Base-by-base conservation (phyloP, 305 asterid species). In the Rubia peregrina region DNA sequence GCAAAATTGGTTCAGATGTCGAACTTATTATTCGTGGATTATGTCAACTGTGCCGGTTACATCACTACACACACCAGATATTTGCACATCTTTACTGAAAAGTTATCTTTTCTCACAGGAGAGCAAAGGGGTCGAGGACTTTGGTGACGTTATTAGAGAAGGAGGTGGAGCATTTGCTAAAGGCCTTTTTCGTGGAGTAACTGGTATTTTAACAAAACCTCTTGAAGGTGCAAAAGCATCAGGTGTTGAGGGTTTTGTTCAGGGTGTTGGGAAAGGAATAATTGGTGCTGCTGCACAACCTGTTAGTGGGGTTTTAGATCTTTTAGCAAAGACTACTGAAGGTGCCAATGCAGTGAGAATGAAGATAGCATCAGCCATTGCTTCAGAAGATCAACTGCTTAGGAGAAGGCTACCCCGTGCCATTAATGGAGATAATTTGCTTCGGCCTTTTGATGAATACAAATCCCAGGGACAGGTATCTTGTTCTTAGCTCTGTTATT, bases 261-360 rank as follows among this genome's bases (percentile, higher is more conserved):
- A 95, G 86, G 99, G 99, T 76, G 94, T 95, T 79, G 99, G 99
- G 61, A 95, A 88, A 87, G 99, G 99, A 70, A 72, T 95, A 79
- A 82, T 95, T 73, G 99, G 99, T 77, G 99, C 94, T 12, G 99
- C 99, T 70, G 99, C 98, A 65, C 99, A 95, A 79, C 99, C 99
- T 74, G 99, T 95, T 64, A 95, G 99, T 56, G 99, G 99, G 66
- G 96, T 92, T 74, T 83, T 95, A 74, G 99, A 95, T 78, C 98
- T 95, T 71, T 72, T 95, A 81, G 91, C 99, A 16, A 95, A 95
- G 79, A 95, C 99, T 61, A 95, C 99, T 1, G 99, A 95, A 88
- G 99, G 99, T 36, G 99, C 99, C 80, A 95, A 95, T 86, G 97
- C 99, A 74, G 83, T 95, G 92, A 85, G 99, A 81, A 88, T 91